Percentiles rank a stretch among this genome's conserved stretches.
Conservation (phyloP, 208 protist species). For the Angomonas deanei region DNA sequence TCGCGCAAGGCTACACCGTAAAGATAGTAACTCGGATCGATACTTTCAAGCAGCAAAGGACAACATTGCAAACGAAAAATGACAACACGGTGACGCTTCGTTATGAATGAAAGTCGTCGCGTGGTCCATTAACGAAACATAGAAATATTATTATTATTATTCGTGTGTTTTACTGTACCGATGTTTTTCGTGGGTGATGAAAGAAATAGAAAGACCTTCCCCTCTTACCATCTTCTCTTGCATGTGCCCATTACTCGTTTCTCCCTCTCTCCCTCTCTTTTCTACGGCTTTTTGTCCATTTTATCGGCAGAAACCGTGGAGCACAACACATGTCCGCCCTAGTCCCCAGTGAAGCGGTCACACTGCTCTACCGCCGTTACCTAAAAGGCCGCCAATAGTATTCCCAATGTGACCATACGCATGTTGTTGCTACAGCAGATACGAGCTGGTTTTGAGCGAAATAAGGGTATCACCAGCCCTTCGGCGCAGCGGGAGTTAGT, state of each 20-base stretch:
- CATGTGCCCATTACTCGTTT: no score
- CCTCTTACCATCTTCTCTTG: no score
- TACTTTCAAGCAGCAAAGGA: neutral
- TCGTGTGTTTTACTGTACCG: no score
- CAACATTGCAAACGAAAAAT: no score
- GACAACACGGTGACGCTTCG: no score
- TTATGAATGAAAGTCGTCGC: no score
- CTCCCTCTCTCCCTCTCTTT: no score
- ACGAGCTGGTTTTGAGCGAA: conserved; percentile 66
- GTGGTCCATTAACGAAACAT: neutral
- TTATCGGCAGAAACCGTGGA: no score
- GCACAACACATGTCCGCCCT: conserved; percentile 84
- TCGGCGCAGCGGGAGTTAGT: conserved; percentile 81
- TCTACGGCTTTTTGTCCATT: conserved; percentile 7
- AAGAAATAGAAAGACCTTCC: no score
- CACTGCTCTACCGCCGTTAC: conserved; percentile 83
- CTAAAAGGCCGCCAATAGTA: conserved; percentile 75
- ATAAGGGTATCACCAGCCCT: conserved; percentile 53
- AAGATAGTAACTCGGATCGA: no score
- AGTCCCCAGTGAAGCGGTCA: conserved; percentile 72
- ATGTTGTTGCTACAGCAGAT: conserved; percentile 85
- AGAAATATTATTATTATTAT: no score
- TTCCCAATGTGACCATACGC: conserved; percentile 84
- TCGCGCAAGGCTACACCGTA: neutral
- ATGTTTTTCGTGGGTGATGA: no score